Base-by-base conservation (phyloP, 2,329 filamentous ascomycete genomes). In the Penicillium olsonii region DNA sequence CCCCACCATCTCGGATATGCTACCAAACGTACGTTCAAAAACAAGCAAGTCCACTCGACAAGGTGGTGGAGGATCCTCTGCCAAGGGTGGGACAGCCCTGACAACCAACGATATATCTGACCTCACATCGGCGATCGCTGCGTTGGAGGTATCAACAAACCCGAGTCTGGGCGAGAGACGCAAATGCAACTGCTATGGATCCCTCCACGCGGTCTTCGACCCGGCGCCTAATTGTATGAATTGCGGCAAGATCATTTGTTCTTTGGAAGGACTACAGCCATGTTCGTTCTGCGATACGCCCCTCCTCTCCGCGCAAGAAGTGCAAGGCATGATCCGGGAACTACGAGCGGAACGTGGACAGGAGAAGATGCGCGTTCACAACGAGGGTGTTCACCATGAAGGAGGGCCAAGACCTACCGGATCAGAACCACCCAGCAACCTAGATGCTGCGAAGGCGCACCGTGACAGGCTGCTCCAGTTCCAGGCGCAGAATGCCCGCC, bases 221-320 rank as follows among this genome's bases (percentile, higher is more conserved):
- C 91, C 92, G 0, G 91, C 92, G 0, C 94, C 94, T 0, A 99
- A 97, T 68, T 99, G 94, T 67, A 75, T 95, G 14, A 86, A 82
- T 37, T 99, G 94, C 63, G 94, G 94, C 51, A 97, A 97, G 68
- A 90, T 99, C 11, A 87, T 97, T 46, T 99, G 94, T 68, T 84
- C 95, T 19, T 92, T 94, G 64, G 92, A 99, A 71, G 94, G 94
- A 0, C 78, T 97, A 0, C 92, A 92, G 0, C 92, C 92, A 0
- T 99, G 94, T 69, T 96, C 92, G 0, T 96, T 89, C 65, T 99
- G 94, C 73, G 84, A 85, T 0, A 78, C 81, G 0, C 84, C 90
- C 0, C 76, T 99, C 0, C 75, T 99, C 7, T 85, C 80, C 24
- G 68, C 82, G 0, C 74, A 81, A 3, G 91, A 97, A 46, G 83